A percentile compares a stretch with the other conserved stretches of the same genome.
Evolutionary conservation across 306 rosid genomes (phyloP).

Genomic region (Begonia peltatifolia): DNA sequence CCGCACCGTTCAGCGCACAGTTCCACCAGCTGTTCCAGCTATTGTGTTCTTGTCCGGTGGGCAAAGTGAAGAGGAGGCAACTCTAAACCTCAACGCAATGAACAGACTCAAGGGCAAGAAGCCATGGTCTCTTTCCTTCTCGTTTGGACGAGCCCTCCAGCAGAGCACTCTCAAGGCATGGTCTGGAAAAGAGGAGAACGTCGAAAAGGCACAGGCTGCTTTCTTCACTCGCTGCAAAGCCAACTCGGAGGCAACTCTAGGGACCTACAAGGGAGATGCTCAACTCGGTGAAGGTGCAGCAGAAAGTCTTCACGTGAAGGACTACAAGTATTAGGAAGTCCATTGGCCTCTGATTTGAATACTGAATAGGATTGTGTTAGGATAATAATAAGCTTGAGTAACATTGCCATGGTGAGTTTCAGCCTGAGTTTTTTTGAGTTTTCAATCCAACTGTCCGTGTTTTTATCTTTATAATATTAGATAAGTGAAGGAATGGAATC

Average conservation of each 20-base stretch:
- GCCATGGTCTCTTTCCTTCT: constrained; percentile 76
- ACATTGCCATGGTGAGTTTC: no score
- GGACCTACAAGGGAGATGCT: constrained; percentile 60
- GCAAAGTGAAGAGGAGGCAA: constrained; percentile 88
- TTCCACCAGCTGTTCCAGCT: constrained; percentile 68
- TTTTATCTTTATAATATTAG: no score
- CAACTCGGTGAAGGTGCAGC: constrained; percentile 48
- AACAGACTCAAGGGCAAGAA: constrained; percentile 62
- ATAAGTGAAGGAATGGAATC: no score
- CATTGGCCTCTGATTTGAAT: no score
- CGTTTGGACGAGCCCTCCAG: constrained; percentile 79
- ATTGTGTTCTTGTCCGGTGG: constrained; percentile 77
- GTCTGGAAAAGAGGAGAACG: constrained; percentile 48
- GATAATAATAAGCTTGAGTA: no score
- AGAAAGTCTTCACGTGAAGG: constrained; percentile 69
- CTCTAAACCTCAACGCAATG: constrained; percentile 67
- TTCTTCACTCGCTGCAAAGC: constrained; percentile 68
- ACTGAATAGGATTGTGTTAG: no score
- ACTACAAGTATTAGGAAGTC: constrained; percentile 29
- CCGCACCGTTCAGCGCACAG: constrained; percentile 49
- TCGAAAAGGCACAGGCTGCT: constrained; percentile 51
- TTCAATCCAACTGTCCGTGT: no score
- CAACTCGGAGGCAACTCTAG: constrained; percentile 69
- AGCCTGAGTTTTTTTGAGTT: no score
- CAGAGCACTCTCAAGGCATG: constrained; percentile 84